Evolutionary conservation across 1,284 basidiomycete genomes (phyloP), one percentile per base, ranked within the genome.

Genomic region (Malassezia restricta): DNA sequence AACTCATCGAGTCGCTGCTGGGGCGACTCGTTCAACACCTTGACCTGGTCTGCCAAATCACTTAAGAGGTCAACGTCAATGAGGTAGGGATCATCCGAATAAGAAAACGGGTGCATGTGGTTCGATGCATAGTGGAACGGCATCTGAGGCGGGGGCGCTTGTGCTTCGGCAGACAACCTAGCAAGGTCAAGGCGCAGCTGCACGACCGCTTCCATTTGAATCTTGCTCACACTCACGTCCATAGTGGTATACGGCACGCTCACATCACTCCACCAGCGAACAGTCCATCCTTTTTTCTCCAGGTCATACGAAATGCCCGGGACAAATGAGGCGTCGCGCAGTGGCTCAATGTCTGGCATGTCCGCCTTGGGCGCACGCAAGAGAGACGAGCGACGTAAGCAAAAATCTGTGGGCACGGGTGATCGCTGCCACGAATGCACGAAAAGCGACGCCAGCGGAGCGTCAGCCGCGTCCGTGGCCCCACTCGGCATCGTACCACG

Each of bases 11-110:
- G 42, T 3, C 53, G 53, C 44, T 43, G 43, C 42, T 50, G 40
- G 14, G 42, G 37, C 17, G 53, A 50, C 40, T 55, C 53, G 32
- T 55, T 47, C 1, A 47, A 47, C 6, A 55, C 11, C 17, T 37
- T 43, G 32, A 55, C 48, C n/a, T 27, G 28, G 27, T 45, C 43
- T n/a, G 42, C 35, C 3, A 33, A 27, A 6, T 17, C 15, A 11
- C 28, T 15, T 4, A 55, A 38, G 17, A 55, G 33, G 27, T 55
- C 53, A 8, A 49, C 53, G 6, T 55, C 53, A 30, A 50, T 35
- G 12, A 55, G 9, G 15, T 50, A 50, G 15, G 53, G 47, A 32
- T 55, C 53, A 8, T 6, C 8, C 5, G 53, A 17, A 8, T 12
- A 12, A 6, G 31, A 7, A 11, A 45, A 50, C 6, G 48, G 47